Base-by-base conservation (phyloP, 345 rosid genomes). In the Gossypium raimondii region DNA sequence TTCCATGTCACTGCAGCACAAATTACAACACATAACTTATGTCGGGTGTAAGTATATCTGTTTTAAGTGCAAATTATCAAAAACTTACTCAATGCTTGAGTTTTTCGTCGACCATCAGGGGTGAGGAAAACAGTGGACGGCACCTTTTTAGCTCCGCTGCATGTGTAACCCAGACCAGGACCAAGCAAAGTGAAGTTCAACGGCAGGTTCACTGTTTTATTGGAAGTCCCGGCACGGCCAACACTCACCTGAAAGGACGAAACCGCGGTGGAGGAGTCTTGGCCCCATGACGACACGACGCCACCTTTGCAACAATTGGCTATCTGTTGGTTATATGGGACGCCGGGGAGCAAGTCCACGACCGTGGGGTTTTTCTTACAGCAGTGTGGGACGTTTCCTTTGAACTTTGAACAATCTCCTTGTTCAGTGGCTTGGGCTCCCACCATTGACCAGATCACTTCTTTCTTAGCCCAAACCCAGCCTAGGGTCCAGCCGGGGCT, bases 361-460 rank as follows among this genome's bases (percentile, higher is more conserved):
- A 84, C 81, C 2, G 79, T 70, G 9, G 88, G 90, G 25, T 43
- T 76, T 45, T 69, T 71, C 77, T 78, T 81, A 52, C 90, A 87
- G 72, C 79, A 84, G 73, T 82, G 89, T n/a, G 90, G 89, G 43
- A 87, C 78, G 74, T 63, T 73, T 9, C 78, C 84, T 76, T 78
- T 85, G 77, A 87, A 87, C 80, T 84, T 85, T 61, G 88, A 87
- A 61, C 90, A 85, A 57, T 87, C 87, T 0, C 90, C 90, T 84
- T 87, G 90, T 9, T 87, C 88, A 0, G 74, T 78, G 1, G 88
- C 69, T 74, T 85, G 85, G 3, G 86, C 88, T 47, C 88, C 90
- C 9, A 67, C 76, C 82, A 85, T 79, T 41, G 83, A 70, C 90
- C 87, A 84, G 59, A 87, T 85, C 14, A 84, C 74, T 60, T 85